Percentiles rank a stretch among this genome's conserved stretches.
Conservation (phyloP, 345 rosid species). For the Syzygium grande region DNA sequence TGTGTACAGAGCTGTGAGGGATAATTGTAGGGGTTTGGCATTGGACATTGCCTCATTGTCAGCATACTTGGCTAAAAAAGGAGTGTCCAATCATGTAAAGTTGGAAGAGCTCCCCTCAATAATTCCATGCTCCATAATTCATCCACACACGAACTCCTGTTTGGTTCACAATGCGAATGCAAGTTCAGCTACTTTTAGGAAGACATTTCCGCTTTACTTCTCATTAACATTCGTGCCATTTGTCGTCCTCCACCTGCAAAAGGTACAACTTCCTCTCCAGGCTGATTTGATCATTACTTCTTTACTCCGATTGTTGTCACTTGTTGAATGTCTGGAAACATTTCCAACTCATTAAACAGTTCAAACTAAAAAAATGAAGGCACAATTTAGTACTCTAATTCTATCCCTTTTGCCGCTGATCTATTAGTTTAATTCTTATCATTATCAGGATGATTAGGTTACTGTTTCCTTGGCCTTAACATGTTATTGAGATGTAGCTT, state of each 20-base stretch:
- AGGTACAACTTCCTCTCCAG: slow-evolving; percentile 39
- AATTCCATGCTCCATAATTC: slow-evolving; percentile 88
- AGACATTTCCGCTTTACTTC: slow-evolving; percentile 94
- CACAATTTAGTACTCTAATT: not conserved
- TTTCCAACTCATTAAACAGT: not conserved
- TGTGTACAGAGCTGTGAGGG: slow-evolving; percentile 88
- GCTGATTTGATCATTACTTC: not conserved
- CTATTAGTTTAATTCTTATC: not conserved
- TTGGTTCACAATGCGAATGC: slow-evolving; percentile 79
- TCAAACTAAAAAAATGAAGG: not conserved
- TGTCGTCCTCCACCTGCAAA: slow-evolving; percentile 87
- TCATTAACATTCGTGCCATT: slow-evolving; percentile 97
- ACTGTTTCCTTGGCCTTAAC: not conserved
- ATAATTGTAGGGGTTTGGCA: slow-evolving; percentile 85
- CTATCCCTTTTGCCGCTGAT: not conserved
- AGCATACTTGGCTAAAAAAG: slow-evolving; percentile 45
- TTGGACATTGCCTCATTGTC: slow-evolving; percentile 69
- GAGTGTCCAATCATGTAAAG: slow-evolving; percentile 38
- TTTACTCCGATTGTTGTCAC: not conserved
- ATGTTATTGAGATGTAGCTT: not conserved
- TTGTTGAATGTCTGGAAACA: not conserved
- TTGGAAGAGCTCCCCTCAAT: slow-evolving; percentile 75
- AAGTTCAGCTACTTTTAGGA: slow-evolving; percentile 85
- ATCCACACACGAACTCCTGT: slow-evolving; percentile 78
- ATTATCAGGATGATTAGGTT: not conserved